Percentiles rank a stretch among this genome's conserved stretches.
Evolutionary conservation across 2,329 filamentous ascomycete species (phyloP).

Genomic region (Neopestalotiopsis rosae): DNA sequence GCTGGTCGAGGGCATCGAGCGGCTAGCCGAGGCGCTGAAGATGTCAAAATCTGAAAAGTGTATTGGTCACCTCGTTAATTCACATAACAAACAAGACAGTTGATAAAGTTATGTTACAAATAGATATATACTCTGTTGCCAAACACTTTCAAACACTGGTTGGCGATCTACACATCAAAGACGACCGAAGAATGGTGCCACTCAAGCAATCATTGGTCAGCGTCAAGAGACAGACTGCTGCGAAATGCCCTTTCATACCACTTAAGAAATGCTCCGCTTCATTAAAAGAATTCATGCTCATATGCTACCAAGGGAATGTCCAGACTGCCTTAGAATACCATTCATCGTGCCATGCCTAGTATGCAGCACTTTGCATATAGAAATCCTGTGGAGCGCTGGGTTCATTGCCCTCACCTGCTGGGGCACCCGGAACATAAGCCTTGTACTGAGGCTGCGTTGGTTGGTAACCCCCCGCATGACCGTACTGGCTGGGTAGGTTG

Average conservation of each 20-base stretch:
- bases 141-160: not conserved
- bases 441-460: conserved; percentile 58
- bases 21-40: conserved; percentile 41
- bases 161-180: not conserved
- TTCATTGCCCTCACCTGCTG: conserved; percentile 36
- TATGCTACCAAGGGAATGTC: not conserved
- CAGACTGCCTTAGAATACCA: not conserved
- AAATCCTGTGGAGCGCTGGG: conserved; percentile 61
- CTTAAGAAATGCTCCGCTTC: not conserved
- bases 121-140: not conserved
- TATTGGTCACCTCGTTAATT: not conserved
- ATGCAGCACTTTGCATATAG: conserved; percentile 52
- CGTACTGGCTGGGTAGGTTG: conserved; percentile 52
- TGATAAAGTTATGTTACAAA: not conserved
- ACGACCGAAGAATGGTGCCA: not conserved
- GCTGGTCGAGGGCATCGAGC: conserved; percentile 49
- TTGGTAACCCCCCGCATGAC: not conserved
- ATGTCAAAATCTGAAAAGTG: not conserved
- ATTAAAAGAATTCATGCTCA: not conserved
- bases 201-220: not conserved
- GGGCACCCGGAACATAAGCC: conserved; percentile 58
- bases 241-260: not conserved
- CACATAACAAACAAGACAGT: not conserved
- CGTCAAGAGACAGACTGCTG: not conserved
- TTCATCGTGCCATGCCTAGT: conserved; percentile 24